phyloP scores from a whole-genome alignment of 345 rosid species.

The Excoecaria cochinchinensis region DNA sequence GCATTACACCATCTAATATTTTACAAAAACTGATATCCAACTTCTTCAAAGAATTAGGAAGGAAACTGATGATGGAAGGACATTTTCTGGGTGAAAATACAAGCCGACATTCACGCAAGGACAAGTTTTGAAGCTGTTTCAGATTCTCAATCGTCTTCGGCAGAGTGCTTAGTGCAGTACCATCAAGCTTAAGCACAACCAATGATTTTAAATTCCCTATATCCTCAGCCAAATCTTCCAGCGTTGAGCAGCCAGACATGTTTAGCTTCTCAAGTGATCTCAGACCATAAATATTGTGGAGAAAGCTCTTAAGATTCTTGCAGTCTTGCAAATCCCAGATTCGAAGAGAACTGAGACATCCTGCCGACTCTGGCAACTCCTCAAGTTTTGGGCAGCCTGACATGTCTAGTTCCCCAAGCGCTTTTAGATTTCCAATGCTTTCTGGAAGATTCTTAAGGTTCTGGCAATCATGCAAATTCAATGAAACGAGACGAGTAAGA shows the following conservation, averaged over 20 bases:
- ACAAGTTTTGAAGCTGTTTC: not conserved
- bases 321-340: conserved; percentile 5
- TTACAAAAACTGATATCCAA: conserved; percentile 12
- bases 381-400: conserved; percentile 16
- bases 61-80: not conserved
- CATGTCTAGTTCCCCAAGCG: conserved; percentile 12
- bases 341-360: not conserved
- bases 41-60: not conserved
- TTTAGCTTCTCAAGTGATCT: not conserved
- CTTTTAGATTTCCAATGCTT: conserved; percentile 6
- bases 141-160: not conserved
- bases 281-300: not conserved
- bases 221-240: not conserved
- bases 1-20: conserved; percentile 2
- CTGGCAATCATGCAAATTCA: conserved; percentile 12
- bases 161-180: not conserved
- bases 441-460: conserved; percentile 12
- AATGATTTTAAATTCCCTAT: conserved; percentile 3
- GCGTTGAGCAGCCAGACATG: not conserved
- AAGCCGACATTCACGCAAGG: not conserved
- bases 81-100: conserved; percentile 8
- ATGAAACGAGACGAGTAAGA: not conserved
- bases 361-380: not conserved
- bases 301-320: not conserved
- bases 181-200: not conserved